Evolutionary conservation across 495 filamentous ascomycete species (phyloP), one percentile per base, ranked within the genome.

Genomic region (Chaetomium fimeti): DNA sequence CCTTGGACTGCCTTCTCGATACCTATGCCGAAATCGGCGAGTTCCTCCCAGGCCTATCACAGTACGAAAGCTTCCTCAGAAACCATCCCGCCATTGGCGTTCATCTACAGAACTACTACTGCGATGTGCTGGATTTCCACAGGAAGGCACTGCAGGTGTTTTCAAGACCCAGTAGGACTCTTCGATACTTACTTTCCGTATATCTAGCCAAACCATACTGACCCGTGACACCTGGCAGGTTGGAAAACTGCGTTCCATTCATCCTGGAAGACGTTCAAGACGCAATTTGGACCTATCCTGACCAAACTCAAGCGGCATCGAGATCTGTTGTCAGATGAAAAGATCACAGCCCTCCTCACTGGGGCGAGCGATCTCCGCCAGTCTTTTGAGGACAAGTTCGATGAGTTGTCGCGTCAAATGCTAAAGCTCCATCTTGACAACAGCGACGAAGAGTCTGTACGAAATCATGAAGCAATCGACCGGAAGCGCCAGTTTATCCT

Each of bases 191-290:
- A 36, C 32, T 11, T 36, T 36, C 32, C 32, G 32, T 36, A 11
- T 20, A 20, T 47, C 16, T 15, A 5, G 43, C 43, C 3, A 48
- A 24, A 3, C n/a, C 4, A 24, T 3, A 20, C 45, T 48, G 45
- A 48, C n/a, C 4, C 22, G 15, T 13, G 45, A 48, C n/a, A 8
- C 22, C 25, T 13, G 16, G 12, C 12, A 52, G 48, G 48, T 16
- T 52, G 48, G 48, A 25, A 52, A 27, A 52, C 24, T 28, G 48
- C 48, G 11, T 52, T 52, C 15, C 48, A 52, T 16, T 52, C 48
- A 24, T 20, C 48, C 48, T 52, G 48, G 48, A 52, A 52, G 48
- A 52, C 48, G 1, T 52, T 52, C 48, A 52, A 52, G 24, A 52
- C 48, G 9, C 48, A 52, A 5, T 52, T 52, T 24, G 48, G 48